phyloP scores from a whole-genome alignment of 208 protist species.

The Wallacemonas rigidus region DNA sequence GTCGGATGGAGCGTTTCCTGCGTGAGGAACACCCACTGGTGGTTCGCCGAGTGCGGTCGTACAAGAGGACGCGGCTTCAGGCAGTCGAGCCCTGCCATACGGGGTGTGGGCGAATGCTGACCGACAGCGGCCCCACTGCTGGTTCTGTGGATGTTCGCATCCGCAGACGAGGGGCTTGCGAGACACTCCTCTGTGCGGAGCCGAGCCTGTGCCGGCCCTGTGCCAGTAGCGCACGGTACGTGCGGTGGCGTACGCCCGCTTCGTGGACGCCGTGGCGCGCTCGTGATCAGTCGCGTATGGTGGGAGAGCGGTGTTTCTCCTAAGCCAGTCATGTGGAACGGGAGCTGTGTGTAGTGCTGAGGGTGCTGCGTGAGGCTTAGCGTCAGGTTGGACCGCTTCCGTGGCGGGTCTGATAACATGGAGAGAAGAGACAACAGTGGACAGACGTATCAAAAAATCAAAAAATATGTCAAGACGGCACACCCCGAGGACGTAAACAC shows the following conservation, averaged over 20 bases:
- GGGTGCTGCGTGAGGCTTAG: slow-evolving; percentile 21
- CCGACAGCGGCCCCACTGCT: too few species aligned
- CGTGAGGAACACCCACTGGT: slow-evolving; percentile 12
- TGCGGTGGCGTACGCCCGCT: background rate
- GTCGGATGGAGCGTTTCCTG: slow-evolving; percentile 10
- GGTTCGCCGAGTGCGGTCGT: slow-evolving; percentile 9
- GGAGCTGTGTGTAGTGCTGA: slow-evolving; percentile 20
- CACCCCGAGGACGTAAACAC: too few species aligned
- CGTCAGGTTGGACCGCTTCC: slow-evolving; percentile 21
- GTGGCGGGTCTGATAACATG: background rate
- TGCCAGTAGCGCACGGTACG: too few species aligned
- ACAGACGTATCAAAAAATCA: slow-evolving; percentile 7
- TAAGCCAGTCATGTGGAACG: background rate
- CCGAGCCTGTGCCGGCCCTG: too few species aligned
- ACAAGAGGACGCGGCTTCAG: background rate
- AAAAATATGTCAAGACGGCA: slow-evolving; percentile 14
- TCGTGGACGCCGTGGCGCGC: background rate
- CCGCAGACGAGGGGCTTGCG: too few species aligned
- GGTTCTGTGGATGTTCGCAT: background rate
- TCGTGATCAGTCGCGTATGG: slow-evolving; percentile 9
- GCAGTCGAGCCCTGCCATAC: background rate
- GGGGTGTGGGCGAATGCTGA: background rate
- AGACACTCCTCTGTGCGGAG: too few species aligned
- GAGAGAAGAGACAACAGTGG: slow-evolving; percentile 11
- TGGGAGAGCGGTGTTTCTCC: slow-evolving; percentile 1